Base-by-base conservation (phyloP, 1,284 basidiomycete species). In the Pyrrhoderma noxium region DNA sequence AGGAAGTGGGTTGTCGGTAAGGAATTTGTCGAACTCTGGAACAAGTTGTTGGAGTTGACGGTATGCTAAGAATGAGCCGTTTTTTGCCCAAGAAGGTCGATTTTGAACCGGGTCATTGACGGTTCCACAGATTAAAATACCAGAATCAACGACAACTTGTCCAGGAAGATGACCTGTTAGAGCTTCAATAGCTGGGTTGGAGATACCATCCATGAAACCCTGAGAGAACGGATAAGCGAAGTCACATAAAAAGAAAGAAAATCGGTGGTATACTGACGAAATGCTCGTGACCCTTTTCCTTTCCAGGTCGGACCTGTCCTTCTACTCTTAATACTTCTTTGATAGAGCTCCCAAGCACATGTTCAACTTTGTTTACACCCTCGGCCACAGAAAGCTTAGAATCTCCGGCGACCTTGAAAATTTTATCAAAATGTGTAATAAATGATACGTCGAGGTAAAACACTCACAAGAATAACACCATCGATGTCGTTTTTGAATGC, bases 41-140 rank as follows among this genome's bases (percentile, higher is more conserved):
- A 79, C 77, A 8, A 70, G 66, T 59, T 79, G 76, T 62, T 72
- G 66, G 23, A 80, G 70, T 50, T 76, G 71, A n/a, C 79, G 70
- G 67, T 79, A 76, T 40, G 65, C 73, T 34, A 79, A 64, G 70
- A 79, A 78, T 47, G 72, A 74, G 27, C 77, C 77, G 46, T 79
- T 75, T 18, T 68, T 60, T 11, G 71, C 67, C 76, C 77, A 79
- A 0, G 65, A 49, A 0, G 74, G 73, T 21, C 76, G 70, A 2
- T 51, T 57, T 11, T 52, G 42, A 36, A 49, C 51, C 9, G 47
- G 44, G 53, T 73, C 71, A 1, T 68, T 69, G 2, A 61, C 59
- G 36, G 69, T 62, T 0, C 74, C 73, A 27, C 67, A 53, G 16
- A 77, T 59, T 19, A 76, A 60, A 21, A 64, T 54, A 5, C 72